phyloP scores from a whole-genome alignment of 306 rosid species.

The Acacia melanoxylon region DNA sequence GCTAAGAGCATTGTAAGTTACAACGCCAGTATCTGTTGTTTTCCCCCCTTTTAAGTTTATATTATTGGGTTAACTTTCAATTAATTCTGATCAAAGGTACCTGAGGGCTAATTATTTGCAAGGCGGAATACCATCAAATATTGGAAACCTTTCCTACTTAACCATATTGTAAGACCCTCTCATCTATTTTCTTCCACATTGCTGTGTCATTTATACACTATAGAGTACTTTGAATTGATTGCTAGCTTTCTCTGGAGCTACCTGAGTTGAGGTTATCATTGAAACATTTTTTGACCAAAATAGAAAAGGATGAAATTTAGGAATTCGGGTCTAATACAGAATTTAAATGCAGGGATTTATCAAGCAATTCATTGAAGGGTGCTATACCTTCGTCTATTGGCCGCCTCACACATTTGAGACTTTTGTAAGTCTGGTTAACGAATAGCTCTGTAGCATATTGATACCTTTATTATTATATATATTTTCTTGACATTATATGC shows the following conservation, averaged over 20 bases:
- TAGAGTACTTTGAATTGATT: slow-evolving; percentile 10
- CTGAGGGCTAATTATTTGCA: slow-evolving; percentile 90
- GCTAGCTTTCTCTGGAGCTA: neutral
- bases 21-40: neutral
- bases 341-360: slow-evolving; percentile 65
- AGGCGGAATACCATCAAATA: slow-evolving; percentile 85
- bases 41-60: neutral
- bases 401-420: slow-evolving; percentile 63
- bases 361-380: slow-evolving; percentile 85
- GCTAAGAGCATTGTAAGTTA: slow-evolving; percentile 87
- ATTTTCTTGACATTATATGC: neutral
- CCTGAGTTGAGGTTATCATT: neutral
- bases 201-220: neutral
- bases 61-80: neutral
- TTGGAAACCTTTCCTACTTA: slow-evolving; percentile 87
- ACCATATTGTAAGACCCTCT: slow-evolving; percentile 70
- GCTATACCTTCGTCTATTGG: slow-evolving; percentile 94
- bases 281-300: neutral
- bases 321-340: slow-evolving; percentile 21
- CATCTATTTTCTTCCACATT: neutral
- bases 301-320: neutral
- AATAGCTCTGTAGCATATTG: neutral
- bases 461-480: neutral
- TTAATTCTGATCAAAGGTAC: slow-evolving; percentile 57
- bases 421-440: slow-evolving; percentile 60